These are phyloP conservation scores for Amylocystis lapponica DNA, from an alignment of 768 basidiomycete species.

Conservation along the genomic window DNA sequence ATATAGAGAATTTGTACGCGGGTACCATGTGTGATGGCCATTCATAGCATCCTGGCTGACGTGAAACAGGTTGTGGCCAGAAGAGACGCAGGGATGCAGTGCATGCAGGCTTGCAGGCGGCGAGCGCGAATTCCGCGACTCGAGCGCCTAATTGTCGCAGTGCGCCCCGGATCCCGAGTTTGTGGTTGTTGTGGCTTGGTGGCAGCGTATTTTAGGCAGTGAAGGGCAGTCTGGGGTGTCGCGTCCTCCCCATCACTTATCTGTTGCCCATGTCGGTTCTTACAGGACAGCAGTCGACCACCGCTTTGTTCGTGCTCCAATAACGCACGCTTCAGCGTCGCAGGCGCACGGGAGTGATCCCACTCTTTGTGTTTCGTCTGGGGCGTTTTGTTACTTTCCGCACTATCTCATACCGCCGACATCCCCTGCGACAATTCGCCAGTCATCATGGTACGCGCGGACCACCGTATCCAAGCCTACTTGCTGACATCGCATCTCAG, in stretches of 20 bases:
- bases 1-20: too few species aligned
- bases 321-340: slow-evolving; percentile 48
- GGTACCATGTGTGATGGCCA: too few species aligned
- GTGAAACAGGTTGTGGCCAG: too few species aligned
- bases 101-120: too few species aligned
- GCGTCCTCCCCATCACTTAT: slow-evolving; percentile 2
- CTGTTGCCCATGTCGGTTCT: slow-evolving; percentile 9
- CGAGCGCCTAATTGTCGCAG: not conserved
- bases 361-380: slow-evolving; percentile 1
- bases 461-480: not conserved
- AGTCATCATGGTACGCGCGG: not conserved
- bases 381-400: not conserved
- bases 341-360: slow-evolving; percentile 40
- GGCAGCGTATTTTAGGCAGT: not conserved
- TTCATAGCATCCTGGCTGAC: too few species aligned
- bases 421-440: not conserved
- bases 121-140: slow-evolving; percentile 4
- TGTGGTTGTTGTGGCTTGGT: not conserved
- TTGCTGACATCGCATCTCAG: slow-evolving; percentile 27
- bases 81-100: too few species aligned
- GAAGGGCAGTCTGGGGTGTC: not conserved
- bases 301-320: slow-evolving; percentile 30
- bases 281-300: slow-evolving; percentile 6
- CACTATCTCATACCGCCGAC: not conserved
- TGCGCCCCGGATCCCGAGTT: not conserved